These are phyloP conservation scores for Paraconiothyrium brasiliense DNA, from an alignment of 2,329 filamentous ascomycete species.

Conservation along the genomic window DNA sequence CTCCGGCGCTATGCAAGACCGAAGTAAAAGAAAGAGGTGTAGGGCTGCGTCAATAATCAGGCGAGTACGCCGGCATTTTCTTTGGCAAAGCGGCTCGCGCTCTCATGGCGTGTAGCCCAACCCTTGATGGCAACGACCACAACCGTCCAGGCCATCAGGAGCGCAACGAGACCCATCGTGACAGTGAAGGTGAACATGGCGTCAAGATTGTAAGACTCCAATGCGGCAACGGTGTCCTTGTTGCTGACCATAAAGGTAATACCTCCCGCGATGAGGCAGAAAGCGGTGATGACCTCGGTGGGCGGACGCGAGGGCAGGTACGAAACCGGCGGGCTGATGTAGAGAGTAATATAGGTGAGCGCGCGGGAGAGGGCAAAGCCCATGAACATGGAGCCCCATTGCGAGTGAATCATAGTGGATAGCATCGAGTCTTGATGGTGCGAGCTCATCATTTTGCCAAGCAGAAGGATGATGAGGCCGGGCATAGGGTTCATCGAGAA, in stretches of 20 bases:
- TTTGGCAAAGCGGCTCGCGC: constrained; percentile 34
- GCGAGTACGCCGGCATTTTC: constrained; percentile 39
- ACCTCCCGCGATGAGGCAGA: constrained; percentile 87
- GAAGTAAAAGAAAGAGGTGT: background rate
- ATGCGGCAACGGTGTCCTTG: constrained; percentile 77
- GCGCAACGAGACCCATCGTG: constrained; percentile 80
- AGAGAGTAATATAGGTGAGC: constrained; percentile 82
- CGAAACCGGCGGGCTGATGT: constrained; percentile 81
- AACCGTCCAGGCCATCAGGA: constrained; percentile 87
- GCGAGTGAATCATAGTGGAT: constrained; percentile 90
- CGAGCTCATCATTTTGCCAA: constrained; percentile 95
- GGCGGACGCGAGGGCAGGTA: constrained; percentile 84
- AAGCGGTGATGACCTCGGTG: constrained; percentile 86
- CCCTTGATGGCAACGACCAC: constrained; percentile 84
- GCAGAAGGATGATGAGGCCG: constrained; percentile 81
- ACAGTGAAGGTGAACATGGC: constrained; percentile 95
- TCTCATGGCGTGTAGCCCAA: constrained; percentile 69
- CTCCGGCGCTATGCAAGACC: constrained; percentile 18
- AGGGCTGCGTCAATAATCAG: constrained; percentile 17
- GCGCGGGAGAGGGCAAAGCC: constrained; percentile 81
- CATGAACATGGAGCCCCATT: constrained; percentile 88
- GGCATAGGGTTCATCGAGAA: constrained; percentile 90
- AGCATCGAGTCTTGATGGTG: constrained; percentile 86
- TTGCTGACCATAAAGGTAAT: constrained; percentile 92
- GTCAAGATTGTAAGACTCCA: constrained; percentile 80